Evolutionary conservation across 345 rosid genomes (phyloP).

Genomic region (Gossypium mustelinum): DNA sequence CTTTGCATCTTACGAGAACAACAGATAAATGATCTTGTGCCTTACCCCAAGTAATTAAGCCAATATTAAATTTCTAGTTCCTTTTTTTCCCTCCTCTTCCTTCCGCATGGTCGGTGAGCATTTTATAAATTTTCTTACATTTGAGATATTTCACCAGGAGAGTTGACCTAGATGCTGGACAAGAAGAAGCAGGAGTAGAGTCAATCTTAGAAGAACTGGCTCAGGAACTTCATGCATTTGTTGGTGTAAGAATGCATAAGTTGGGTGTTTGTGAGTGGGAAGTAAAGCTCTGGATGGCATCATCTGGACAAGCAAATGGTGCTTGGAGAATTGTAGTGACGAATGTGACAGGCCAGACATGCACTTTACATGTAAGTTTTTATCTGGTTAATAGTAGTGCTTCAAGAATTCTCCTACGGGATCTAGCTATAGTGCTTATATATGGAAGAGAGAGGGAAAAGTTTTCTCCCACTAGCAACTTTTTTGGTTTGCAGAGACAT

Average conservation of each 20-base stretch:
- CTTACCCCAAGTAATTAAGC: conserved; percentile 64
- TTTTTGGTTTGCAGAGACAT: background rate
- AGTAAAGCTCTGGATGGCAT: conserved; percentile 87
- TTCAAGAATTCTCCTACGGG: background rate
- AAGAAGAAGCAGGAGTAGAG: conserved; percentile 71
- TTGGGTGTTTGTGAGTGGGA: conserved; percentile 97
- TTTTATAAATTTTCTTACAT: conserved; percentile 19
- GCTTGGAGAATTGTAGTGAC: conserved; percentile 94
- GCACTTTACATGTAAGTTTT: conserved; percentile 77
- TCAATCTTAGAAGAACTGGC: conserved; percentile 72
- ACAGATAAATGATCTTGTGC: conserved; percentile 81
- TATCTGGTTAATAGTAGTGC: background rate
- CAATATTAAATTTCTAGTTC: background rate
- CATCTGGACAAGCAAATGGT: conserved; percentile 81
- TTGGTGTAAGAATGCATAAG: conserved; percentile 89
- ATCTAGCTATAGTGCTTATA: background rate
- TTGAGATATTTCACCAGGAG: conserved; percentile 52
- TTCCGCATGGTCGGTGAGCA: background rate
- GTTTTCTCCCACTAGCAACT: background rate
- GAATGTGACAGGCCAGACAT: conserved; percentile 93
- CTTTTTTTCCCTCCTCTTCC: conserved; percentile 5
- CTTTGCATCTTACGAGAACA: conserved; percentile 88
- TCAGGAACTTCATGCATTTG: conserved; percentile 63
- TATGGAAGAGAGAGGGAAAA: background rate
- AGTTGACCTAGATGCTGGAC: conserved; percentile 60